A percentile compares a stretch with the other conserved stretches of the same genome.
These are phyloP conservation scores for Aspergillus mulundensis DNA, from an alignment of 495 filamentous ascomycete genomes.

Conservation along the genomic window DNA sequence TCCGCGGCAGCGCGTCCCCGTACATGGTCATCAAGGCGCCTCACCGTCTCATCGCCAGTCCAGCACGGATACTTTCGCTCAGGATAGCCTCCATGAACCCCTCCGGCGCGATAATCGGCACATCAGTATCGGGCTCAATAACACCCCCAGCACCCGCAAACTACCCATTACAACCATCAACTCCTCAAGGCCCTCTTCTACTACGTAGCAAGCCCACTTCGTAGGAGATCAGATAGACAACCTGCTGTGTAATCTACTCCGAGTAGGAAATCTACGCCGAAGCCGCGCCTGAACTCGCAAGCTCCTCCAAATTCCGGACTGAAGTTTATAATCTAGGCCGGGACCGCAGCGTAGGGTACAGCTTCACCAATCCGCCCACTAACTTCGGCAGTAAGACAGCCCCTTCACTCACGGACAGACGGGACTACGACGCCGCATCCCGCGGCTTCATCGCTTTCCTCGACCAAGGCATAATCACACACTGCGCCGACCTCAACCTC, in stretches of 20 bases:
- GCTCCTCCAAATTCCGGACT: too few relatives aligned
- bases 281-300: too few relatives aligned
- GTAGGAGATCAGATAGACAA: too few relatives aligned
- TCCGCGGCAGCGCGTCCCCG: constrained; percentile 12
- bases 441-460: constrained; percentile 19
- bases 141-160: constrained; percentile 19
- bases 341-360: too few relatives aligned
- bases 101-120: constrained; percentile 21
- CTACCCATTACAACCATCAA: too few relatives aligned
- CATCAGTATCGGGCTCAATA: constrained; percentile 9
- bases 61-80: constrained; percentile 19
- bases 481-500: background rate
- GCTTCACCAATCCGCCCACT: too few relatives aligned
- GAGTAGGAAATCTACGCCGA: too few relatives aligned
- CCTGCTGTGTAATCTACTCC: too few relatives aligned
- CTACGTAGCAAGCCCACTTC: background rate
- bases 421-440: constrained; percentile 19
- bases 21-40: constrained; percentile 25
- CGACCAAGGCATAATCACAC: constrained; percentile 11
- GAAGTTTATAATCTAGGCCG: too few relatives aligned
- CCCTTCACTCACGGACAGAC: constrained; percentile 9
- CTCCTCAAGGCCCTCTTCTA: too few relatives aligned
- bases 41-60: constrained; percentile 21
- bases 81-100: constrained; percentile 21
- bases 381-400: too few relatives aligned